Conservation (phyloP, 768 basidiomycete genomes). For the Leccinum imitatum region DNA sequence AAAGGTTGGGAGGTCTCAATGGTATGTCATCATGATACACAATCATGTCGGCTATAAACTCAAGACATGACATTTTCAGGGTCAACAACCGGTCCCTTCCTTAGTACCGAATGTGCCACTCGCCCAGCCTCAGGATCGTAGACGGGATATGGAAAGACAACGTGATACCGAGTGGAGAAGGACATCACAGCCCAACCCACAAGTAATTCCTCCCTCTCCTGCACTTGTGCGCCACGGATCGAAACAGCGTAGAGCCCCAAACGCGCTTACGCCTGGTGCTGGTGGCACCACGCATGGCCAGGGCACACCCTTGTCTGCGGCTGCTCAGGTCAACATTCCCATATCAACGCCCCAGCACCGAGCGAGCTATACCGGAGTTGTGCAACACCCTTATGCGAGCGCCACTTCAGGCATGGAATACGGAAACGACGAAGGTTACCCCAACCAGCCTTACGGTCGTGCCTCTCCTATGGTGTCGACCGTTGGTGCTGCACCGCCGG, state of each 20-base stretch:
- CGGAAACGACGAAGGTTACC: slow-evolving; percentile 56
- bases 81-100: slow-evolving; percentile 62
- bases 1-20: slow-evolving; percentile 90
- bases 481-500: slow-evolving; percentile 65
- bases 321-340: slow-evolving; percentile 73
- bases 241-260: slow-evolving; percentile 65
- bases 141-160: slow-evolving; percentile 50
- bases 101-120: slow-evolving; percentile 59
- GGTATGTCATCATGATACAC: slow-evolving; percentile 44
- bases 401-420: slow-evolving; percentile 62
- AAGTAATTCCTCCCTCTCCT: slow-evolving; percentile 69
- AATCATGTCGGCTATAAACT: slow-evolving; percentile 4
- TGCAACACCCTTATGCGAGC: slow-evolving; percentile 72
- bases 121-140: slow-evolving; percentile 54
- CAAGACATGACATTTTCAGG: slow-evolving; percentile 35
- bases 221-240: slow-evolving; percentile 77
- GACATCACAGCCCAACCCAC: slow-evolving; percentile 53
- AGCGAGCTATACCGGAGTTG: slow-evolving; percentile 39
- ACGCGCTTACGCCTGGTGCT: slow-evolving; percentile 56
- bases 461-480: slow-evolving; percentile 80
- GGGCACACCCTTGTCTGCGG: slow-evolving; percentile 68
- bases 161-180: slow-evolving; percentile 66
- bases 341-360: slow-evolving; percentile 54
- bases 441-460: slow-evolving; percentile 67
- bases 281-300: slow-evolving; percentile 46